Evolutionary conservation across 2,329 filamentous ascomycete genomes (phyloP).

Genomic region (Aspergillus piperis): DNA sequence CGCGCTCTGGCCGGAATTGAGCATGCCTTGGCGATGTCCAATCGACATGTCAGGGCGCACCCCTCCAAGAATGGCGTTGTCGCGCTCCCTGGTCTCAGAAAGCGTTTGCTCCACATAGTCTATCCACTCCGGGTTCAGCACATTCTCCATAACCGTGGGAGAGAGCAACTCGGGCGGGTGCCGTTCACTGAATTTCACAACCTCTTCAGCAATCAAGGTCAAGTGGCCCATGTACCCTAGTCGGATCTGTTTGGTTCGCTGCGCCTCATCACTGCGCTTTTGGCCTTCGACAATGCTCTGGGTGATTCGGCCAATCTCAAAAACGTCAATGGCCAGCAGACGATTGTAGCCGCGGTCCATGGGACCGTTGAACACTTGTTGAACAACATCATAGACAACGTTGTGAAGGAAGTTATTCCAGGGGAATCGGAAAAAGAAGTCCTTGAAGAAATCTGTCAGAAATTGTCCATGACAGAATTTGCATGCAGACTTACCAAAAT

Average conservation of each 20-base stretch:
- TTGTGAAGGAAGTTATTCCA: slow-evolving; percentile 99
- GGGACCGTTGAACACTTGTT: slow-evolving; percentile 97
- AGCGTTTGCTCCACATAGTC: slow-evolving; percentile 92
- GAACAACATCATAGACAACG: slow-evolving; percentile 97
- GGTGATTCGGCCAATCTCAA: slow-evolving; percentile 86
- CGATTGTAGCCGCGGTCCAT: slow-evolving; percentile 97
- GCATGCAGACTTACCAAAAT: slow-evolving; percentile 70
- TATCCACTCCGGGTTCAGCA: slow-evolving; percentile 88
- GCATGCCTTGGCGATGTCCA: slow-evolving; percentile 70
- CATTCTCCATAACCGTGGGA: slow-evolving; percentile 78
- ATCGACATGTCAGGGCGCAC: slow-evolving; percentile 89
- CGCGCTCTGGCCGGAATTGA: slow-evolving; percentile 60
- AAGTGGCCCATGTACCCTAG: slow-evolving; percentile 98
- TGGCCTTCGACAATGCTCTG: slow-evolving; percentile 91
- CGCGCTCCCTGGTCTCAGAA: slow-evolving; percentile 88
- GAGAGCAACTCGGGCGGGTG: slow-evolving; percentile 87
- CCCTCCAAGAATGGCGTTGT: slow-evolving; percentile 96
- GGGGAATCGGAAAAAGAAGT: slow-evolving; percentile 97
- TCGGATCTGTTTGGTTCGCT: slow-evolving; percentile 80
- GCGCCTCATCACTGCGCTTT: slow-evolving; percentile 79
- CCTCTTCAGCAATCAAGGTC: slow-evolving; percentile 95
- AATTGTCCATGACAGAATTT: neutral
- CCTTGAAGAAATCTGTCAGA: slow-evolving; percentile 51
- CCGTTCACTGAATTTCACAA: slow-evolving; percentile 96
- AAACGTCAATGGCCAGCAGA: slow-evolving; percentile 84